A percentile compares a stretch with the other conserved stretches of the same genome.
These are phyloP conservation scores for Tritrichomonas musculus DNA, from an alignment of 208 protist genomes.

Conservation along the genomic window DNA sequence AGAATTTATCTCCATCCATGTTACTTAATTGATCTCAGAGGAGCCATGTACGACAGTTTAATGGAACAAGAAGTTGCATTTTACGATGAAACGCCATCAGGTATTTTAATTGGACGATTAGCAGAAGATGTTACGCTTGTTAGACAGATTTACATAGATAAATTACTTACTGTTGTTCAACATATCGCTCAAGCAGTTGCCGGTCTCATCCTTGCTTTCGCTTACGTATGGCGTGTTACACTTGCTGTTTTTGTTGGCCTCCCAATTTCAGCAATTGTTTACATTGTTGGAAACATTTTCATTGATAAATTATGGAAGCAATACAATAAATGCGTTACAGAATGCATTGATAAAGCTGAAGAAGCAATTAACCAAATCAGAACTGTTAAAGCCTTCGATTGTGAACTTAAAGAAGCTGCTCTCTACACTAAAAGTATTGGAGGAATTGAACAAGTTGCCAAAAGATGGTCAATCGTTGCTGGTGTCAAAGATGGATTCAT, in stretches of 20 bases:
- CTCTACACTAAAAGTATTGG: not conserved
- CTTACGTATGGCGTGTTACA: not conserved
- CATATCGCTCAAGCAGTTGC: not conserved
- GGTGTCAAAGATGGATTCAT: not conserved
- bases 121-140: not conserved
- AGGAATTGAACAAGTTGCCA: not conserved
- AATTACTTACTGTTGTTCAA: not conserved
- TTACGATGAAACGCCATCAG: not conserved
- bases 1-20: not conserved
- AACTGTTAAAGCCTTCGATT: slow-evolving; percentile 21
- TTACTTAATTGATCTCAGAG: not conserved
- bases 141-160: not conserved
- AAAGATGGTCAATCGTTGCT: not conserved
- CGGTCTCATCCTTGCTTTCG: not conserved
- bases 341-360: not conserved
- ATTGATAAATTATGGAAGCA: too few species aligned
- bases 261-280: not conserved
- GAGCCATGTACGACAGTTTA: not conserved
- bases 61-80: not conserved
- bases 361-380: slow-evolving; percentile 8
- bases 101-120: not conserved
- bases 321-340: not conserved
- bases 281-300: too few species aligned
- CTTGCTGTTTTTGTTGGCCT: not conserved
- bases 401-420: not conserved